Percentiles rank a stretch among this genome's conserved stretches.
Evolutionary conservation across 495 filamentous ascomycete species (phyloP).

Genomic region (Umbilicaria muhlenbergii): DNA sequence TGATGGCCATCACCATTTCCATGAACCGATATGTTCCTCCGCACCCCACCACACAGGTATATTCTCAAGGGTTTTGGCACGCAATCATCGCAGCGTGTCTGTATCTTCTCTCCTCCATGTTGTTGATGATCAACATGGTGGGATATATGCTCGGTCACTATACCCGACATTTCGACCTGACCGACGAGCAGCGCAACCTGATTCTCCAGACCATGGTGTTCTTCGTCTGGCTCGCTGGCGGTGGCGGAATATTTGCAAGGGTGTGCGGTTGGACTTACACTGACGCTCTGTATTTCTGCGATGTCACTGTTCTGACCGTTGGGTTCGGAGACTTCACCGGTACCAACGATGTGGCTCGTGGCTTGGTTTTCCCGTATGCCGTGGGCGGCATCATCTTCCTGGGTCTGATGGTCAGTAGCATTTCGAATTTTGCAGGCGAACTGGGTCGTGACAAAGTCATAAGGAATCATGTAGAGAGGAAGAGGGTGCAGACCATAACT

Average conservation of each 20-base stretch:
- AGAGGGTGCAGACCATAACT: constrained; percentile 38
- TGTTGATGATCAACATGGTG: constrained; percentile 63
- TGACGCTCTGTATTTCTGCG: constrained; percentile 48
- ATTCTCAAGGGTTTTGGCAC: constrained; percentile 66
- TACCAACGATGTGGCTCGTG: constrained; percentile 33
- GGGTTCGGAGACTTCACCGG: constrained; percentile 46
- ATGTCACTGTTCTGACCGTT: constrained; percentile 50
- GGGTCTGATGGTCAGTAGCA: constrained; percentile 74
- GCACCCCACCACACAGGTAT: constrained; percentile 37
- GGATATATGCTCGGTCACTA: constrained; percentile 67
- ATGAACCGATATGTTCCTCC: constrained; percentile 48
- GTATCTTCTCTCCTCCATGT: constrained; percentile 45
- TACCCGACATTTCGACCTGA: constrained; percentile 56
- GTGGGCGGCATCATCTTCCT: constrained; percentile 75
- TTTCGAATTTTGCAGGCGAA: constrained; percentile 51
- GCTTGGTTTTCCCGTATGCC: constrained; percentile 66
- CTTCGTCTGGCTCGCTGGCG: constrained; percentile 45
- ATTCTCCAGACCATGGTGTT: constrained; percentile 50
- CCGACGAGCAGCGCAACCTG: constrained; percentile 53
- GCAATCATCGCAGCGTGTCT: constrained; percentile 52
- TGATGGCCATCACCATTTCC: constrained; percentile 43
- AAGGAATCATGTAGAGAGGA: constrained; percentile 42
- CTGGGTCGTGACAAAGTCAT: constrained; percentile 52
- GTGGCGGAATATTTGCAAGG: constrained; percentile 38
- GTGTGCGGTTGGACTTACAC: constrained; percentile 32